Evolutionary conservation across 1,284 basidiomycete species (phyloP).

Genomic region (Apiotrichum siamense): DNA sequence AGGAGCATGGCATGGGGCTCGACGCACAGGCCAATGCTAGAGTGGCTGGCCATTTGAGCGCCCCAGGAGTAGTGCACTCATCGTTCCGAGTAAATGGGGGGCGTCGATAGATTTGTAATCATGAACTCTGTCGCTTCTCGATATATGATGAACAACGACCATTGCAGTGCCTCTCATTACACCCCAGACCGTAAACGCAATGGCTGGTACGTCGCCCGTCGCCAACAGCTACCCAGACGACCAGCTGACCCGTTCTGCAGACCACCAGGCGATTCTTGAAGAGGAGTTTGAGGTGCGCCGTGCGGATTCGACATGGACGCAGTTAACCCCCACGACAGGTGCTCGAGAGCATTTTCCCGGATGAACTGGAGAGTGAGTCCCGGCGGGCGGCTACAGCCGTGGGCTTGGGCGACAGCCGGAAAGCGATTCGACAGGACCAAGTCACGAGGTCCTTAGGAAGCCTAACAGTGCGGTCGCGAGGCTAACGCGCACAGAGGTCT

Average conservation of each 20-base stretch:
- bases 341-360: slow-evolving; percentile 90
- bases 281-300: slow-evolving; percentile 80
- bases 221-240: slow-evolving; percentile 32
- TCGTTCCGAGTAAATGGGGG: no score
- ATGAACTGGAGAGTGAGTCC: slow-evolving; percentile 81
- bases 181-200: no score
- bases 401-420: not conserved
- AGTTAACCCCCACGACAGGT: slow-evolving; percentile 59
- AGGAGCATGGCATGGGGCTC: no score
- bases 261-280: slow-evolving; percentile 50
- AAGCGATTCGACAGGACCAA: no score
- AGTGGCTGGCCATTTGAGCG: no score
- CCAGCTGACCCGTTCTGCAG: slow-evolving; percentile 26
- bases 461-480: slow-evolving; percentile 48
- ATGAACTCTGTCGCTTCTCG: no score
- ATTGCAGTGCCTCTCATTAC: no score
- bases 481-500: slow-evolving; percentile 61
- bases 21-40: no score
- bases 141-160: no score
- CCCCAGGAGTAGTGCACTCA: no score
- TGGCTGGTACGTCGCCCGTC: slow-evolving; percentile 2
- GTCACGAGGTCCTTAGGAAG: not conserved
- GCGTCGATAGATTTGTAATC: no score
- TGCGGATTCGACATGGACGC: slow-evolving; percentile 7
- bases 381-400: no score